Evolutionary conservation across 495 filamentous ascomycete genomes (phyloP), one percentile per base, ranked within the genome.

Genomic region (Podospora conica): DNA sequence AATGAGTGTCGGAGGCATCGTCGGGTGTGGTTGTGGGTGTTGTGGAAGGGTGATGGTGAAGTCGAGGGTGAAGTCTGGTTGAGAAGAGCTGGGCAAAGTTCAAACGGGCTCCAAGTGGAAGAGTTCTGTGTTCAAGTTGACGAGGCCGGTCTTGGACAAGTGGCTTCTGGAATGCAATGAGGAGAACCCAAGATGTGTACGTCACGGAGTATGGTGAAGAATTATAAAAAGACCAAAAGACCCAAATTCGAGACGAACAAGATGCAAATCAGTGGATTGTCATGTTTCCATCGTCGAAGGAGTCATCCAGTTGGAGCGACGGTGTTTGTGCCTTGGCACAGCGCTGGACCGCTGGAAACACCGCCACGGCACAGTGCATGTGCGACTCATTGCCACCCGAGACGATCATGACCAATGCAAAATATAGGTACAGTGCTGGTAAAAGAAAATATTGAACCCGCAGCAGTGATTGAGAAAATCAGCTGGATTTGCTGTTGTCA

Each of bases 1-100:
- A 69, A 87, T 83, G n/a, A 87, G 68, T 0, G 81, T 86, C 3
- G 85, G 85, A 59, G 85, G 73, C 85, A 87, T 87, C 1, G 22
- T 40, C 11, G 29, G 57, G 24, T 22, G 60, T 18, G 27, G 20
- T 56, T 31, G 28, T 18, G 10, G 29, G 8, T n/a, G n/a, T n/a
- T n/a, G 12, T 2, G 10, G 22, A 15, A 21, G 24, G 12, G 12
- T n/a, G 23, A 61, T 1, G 18, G 22, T 24, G 9, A 18, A 22
- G 60, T 23, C 11, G 1, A 15, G 15, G 31, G 21, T 53, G 6
- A 18, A 2, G 20, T 61, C 31, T 56, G 24, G 21, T 56, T 9
- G 24, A 56, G 54, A 9, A 9, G n/a, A 22, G n/a, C n/a, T n/a
- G n/a, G n/a, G n/a, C n/a, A n/a, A n/a, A n/a, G n/a, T n/a, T n/a